These are phyloP conservation scores for Colletotrichum shisoi DNA, from an alignment of 2,329 filamentous ascomycete species.

Conservation along the genomic window DNA sequence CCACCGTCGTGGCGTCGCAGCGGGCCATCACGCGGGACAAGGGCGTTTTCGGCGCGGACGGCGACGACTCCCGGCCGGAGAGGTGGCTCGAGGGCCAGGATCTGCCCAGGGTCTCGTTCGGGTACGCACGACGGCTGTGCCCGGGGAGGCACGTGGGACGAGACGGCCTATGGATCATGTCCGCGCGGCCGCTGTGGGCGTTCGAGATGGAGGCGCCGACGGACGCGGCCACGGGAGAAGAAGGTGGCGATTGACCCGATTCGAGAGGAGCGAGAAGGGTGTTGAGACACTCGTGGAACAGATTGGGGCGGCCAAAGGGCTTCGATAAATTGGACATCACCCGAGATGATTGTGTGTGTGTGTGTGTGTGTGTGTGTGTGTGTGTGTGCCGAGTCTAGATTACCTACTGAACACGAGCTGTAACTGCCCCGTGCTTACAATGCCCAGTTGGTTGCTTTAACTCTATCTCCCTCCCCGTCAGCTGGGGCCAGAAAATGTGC, in stretches of 20 bases:
- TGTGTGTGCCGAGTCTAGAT: too few relatives aligned
- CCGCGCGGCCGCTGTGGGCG: slow-evolving; percentile 59
- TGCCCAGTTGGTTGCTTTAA: too few relatives aligned
- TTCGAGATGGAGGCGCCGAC: slow-evolving; percentile 50
- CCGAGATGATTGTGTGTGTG: too few relatives aligned
- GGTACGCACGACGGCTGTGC: slow-evolving; percentile 53
- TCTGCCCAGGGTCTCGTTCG: slow-evolving; percentile 47
- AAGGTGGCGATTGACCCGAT: slow-evolving; percentile 9
- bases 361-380: too few relatives aligned
- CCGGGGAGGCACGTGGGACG: slow-evolving; percentile 57
- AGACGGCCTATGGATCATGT: slow-evolving; percentile 53
- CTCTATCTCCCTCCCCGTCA: too few relatives aligned
- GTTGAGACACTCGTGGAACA: slow-evolving; percentile 5
- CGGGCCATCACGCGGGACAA: slow-evolving; percentile 52
- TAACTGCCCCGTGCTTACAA: too few relatives aligned
- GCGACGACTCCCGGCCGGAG: slow-evolving; percentile 56
- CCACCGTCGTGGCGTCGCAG: slow-evolving; percentile 52
- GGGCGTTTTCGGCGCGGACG: slow-evolving; percentile 55
- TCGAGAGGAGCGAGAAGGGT: not conserved
- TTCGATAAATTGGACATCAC: not conserved
- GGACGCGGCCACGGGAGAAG: not conserved
- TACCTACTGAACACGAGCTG: too few relatives aligned
- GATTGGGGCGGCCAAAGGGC: not conserved
- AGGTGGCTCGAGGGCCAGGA: slow-evolving; percentile 53
- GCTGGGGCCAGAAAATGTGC: too few relatives aligned